Conservation (phyloP, 305 asterid genomes). For the Plantago lanceolata region DNA sequence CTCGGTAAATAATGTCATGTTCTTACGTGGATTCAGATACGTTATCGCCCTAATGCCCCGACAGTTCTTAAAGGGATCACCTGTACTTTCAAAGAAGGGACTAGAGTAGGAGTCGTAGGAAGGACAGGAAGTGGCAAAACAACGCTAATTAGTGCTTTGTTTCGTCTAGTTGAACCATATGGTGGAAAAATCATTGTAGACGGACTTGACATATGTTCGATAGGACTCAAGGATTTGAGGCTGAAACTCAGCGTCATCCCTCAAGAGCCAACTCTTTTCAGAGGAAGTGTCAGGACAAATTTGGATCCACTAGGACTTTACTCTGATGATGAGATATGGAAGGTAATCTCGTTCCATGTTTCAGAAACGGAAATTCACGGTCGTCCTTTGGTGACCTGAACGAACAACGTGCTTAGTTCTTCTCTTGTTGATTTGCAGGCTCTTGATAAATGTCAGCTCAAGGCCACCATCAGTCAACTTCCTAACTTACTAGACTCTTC, state of each 20-base stretch:
- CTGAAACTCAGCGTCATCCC: slow-evolving; percentile 69
- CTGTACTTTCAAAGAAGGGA: slow-evolving; percentile 64
- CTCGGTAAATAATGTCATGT: neutral
- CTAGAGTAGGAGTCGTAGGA: slow-evolving; percentile 68
- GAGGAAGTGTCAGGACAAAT: slow-evolving; percentile 64
- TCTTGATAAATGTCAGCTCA: slow-evolving; percentile 71
- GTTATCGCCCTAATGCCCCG: slow-evolving; percentile 68
- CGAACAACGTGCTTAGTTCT: too few relatives aligned
- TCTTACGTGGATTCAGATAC: slow-evolving; percentile 37
- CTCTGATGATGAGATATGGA: slow-evolving; percentile 71
- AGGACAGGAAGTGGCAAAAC: slow-evolving; percentile 89
- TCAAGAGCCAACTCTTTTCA: slow-evolving; percentile 79
- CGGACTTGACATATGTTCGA: slow-evolving; percentile 56
- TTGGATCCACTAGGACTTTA: slow-evolving; percentile 68
- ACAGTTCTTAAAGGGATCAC: slow-evolving; percentile 62
- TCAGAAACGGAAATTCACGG: neutral
- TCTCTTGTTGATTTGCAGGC: slow-evolving; percentile 41
- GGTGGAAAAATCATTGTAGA: slow-evolving; percentile 52
- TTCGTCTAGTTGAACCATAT: slow-evolving; percentile 72
- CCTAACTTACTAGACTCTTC: slow-evolving; percentile 67
- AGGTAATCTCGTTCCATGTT: slow-evolving; percentile 29
- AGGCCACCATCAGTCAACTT: slow-evolving; percentile 47
- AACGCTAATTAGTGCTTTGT: slow-evolving; percentile 63
- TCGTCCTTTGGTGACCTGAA: neutral
- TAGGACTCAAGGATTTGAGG: slow-evolving; percentile 69